These are phyloP conservation scores for Podospora appendiculata DNA, from an alignment of 495 filamentous ascomycete genomes.

Conservation along the genomic window DNA sequence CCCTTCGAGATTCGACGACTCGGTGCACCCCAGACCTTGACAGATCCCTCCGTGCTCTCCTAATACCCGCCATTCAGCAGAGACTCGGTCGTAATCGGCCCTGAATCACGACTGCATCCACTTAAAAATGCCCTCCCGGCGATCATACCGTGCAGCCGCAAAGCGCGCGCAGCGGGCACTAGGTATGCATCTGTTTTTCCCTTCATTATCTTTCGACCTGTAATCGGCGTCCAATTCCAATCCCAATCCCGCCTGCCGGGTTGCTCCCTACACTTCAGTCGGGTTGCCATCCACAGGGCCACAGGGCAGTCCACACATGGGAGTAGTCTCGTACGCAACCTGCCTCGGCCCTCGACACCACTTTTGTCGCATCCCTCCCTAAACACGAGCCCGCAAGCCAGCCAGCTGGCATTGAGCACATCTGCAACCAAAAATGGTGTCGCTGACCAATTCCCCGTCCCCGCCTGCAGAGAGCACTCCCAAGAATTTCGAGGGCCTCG, in stretches of 20 bases:
- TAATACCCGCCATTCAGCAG: background rate
- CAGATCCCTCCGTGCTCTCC: background rate
- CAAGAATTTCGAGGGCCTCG: constrained; percentile 36
- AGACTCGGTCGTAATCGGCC: background rate
- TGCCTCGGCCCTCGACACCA: background rate
- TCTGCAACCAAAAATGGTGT: background rate
- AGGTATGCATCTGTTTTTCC: constrained; percentile 12
- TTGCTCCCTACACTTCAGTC: background rate
- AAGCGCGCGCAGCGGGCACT: constrained; percentile 25
- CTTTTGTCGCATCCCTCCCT: background rate
- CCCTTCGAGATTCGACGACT: background rate
- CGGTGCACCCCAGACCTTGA: background rate
- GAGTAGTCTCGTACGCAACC: too few species aligned
- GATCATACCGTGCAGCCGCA: constrained; percentile 24
- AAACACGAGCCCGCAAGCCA: background rate
- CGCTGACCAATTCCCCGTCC: constrained; percentile 7
- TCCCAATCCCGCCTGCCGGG: background rate
- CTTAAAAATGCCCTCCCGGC: constrained; percentile 19
- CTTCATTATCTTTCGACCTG: background rate
- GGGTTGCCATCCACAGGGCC: too few species aligned
- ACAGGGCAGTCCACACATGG: background rate
- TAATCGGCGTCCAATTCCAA: background rate
- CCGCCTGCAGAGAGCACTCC: constrained; percentile 42
- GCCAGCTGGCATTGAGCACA: background rate
- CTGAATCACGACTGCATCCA: background rate